Evolutionary conservation across 768 basidiomycete species (phyloP).

Genomic region (Agaricus sinodeliciosus): DNA sequence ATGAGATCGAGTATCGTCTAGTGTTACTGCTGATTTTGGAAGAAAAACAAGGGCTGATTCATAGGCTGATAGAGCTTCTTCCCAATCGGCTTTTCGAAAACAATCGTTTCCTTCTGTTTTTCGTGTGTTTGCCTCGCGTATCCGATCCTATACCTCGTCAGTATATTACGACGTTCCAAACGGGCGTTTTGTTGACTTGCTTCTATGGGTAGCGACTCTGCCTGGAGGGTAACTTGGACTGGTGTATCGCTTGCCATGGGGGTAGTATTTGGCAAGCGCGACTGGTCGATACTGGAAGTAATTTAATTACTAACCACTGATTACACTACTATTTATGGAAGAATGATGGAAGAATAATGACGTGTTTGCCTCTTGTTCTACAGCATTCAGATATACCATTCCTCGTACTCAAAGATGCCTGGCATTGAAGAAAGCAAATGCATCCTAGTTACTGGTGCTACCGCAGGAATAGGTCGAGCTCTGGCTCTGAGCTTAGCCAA

Average conservation of each 20-base stretch:
- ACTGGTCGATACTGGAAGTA: background rate
- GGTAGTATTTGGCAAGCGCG: background rate
- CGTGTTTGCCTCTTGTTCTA: background rate
- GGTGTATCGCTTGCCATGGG: background rate
- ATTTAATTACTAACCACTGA: background rate
- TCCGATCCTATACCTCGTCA: conserved; percentile 11
- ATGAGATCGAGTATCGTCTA: conserved; percentile 1
- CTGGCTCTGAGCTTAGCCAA: conserved; percentile 43
- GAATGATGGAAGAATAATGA: too few species aligned
- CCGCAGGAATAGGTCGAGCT: conserved; percentile 51
- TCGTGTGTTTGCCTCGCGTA: conserved; percentile 43
- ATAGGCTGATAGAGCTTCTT: conserved; percentile 67
- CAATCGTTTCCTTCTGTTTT: conserved; percentile 73
- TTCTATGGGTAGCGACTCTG: conserved; percentile 2
- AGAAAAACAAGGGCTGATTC: conserved; percentile 59
- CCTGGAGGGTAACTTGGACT: background rate
- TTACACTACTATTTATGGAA: too few species aligned
- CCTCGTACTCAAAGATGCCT: conserved; percentile 17
- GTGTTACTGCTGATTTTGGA: conserved; percentile 36
- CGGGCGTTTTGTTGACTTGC: background rate
- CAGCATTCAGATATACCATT: background rate
- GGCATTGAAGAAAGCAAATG: conserved; percentile 42
- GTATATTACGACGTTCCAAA: background rate
- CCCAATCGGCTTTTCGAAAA: conserved; percentile 63
- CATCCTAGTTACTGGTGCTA: conserved; percentile 50